Percentiles rank a stretch among this genome's conserved stretches.
phyloP scores from a whole-genome alignment of 108 stramenopile species.

The Skeletonema tropicum region DNA sequence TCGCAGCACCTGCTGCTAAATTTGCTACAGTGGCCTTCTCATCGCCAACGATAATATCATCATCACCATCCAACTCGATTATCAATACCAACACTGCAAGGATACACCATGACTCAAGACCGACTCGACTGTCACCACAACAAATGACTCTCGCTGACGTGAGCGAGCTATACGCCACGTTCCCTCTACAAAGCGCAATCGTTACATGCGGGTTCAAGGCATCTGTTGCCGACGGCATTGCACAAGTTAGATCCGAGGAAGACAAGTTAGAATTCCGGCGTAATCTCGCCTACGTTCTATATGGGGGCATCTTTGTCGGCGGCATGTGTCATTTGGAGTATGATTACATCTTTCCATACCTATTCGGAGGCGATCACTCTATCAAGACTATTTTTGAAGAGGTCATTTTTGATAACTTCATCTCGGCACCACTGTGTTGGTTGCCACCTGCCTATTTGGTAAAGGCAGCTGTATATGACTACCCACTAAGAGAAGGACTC shows the following conservation, averaged over 20 bases:
- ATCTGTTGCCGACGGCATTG: constrained; percentile 38
- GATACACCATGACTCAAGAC: no score
- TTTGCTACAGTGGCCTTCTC: no score
- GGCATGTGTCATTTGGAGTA: constrained; percentile 42
- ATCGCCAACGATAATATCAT: no score
- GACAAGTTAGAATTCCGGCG: constrained; percentile 17
- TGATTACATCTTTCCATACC: constrained; percentile 21
- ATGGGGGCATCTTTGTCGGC: constrained; percentile 39
- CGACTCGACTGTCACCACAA: not conserved
- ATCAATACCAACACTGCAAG: no score
- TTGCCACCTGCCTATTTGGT: constrained; percentile 48
- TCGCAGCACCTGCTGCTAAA: no score
- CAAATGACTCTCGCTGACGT: constrained; percentile 2
- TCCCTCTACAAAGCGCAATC: constrained; percentile 29
- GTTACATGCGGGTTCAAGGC: constrained; percentile 46
- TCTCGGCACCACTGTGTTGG: constrained; percentile 43
- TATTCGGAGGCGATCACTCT: constrained; percentile 20
- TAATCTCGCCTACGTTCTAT: constrained; percentile 38
- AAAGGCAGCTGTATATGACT: constrained; percentile 37
- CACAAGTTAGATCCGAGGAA: constrained; percentile 24
- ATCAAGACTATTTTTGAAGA: not conserved
- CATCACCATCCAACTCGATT: no score
- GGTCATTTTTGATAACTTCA: constrained; percentile 31
- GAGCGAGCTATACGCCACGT: constrained; percentile 31
- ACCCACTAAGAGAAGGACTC: constrained; percentile 4